Conservation (phyloP, 164 flowering plant species). For the Tetracentron sinense region DNA sequence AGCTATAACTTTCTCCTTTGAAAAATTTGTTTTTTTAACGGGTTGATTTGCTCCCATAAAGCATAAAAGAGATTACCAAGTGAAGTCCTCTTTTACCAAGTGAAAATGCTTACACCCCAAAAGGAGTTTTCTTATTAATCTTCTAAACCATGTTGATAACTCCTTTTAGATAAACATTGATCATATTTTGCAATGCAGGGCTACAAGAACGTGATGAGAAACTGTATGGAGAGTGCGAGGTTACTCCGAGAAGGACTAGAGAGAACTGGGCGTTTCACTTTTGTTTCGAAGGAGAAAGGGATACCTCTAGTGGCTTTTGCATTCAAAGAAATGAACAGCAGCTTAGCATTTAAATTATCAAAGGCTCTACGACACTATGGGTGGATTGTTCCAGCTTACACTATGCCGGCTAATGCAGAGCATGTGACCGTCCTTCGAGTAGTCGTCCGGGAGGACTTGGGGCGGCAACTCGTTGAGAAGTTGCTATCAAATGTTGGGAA, state of each 20-base stretch:
- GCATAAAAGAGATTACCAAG: too few relatives aligned
- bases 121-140: too few relatives aligned
- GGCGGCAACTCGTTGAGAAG: slow-evolving; percentile 22
- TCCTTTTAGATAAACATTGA: too few relatives aligned
- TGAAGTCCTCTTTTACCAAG: too few relatives aligned
- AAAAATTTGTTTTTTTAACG: too few relatives aligned
- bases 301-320: slow-evolving; percentile 29
- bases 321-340: slow-evolving; percentile 20
- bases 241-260: slow-evolving; percentile 19
- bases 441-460: slow-evolving; percentile 24
- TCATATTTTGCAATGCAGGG: slow-evolving; percentile 14
- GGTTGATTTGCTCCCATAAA: too few relatives aligned
- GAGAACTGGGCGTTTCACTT: slow-evolving; percentile 20
- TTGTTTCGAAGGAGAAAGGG: slow-evolving; percentile 24
- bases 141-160: too few relatives aligned
- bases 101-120: too few relatives aligned
- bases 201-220: slow-evolving; percentile 26
- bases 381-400: slow-evolving; percentile 31
- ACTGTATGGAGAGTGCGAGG: slow-evolving; percentile 27
- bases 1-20: too few relatives aligned
- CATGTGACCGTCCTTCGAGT: slow-evolving; percentile 18
- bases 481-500: slow-evolving; percentile 11
- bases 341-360: slow-evolving; percentile 21
- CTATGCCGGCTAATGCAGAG: slow-evolving; percentile 22
- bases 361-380: slow-evolving; percentile 26